Percentiles rank a stretch among this genome's conserved stretches.
Evolutionary conservation across 176 grass and related monocot species (phyloP).

Genomic region (Juncus effusus): DNA sequence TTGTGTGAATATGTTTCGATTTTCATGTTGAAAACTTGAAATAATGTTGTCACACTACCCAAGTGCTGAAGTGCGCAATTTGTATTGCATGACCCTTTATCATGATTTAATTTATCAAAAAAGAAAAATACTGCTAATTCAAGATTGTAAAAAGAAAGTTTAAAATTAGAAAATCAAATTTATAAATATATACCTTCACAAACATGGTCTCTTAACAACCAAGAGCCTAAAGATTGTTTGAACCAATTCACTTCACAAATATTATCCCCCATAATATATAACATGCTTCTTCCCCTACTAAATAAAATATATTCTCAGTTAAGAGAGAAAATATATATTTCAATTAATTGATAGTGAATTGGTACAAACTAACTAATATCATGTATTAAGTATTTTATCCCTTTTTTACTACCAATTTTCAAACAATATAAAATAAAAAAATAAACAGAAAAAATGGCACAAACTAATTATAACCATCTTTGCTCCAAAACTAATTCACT

Average conservation of each 20-base stretch:
- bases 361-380: no score
- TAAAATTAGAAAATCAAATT: no score
- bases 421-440: neutral
- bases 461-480: constrained; percentile 22
- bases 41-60: no score
- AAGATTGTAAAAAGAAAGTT: no score
- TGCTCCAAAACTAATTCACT: constrained; percentile 3
- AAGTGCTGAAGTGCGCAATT: no score
- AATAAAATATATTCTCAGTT: constrained; percentile 7
- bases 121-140: no score
- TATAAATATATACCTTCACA: constrained; percentile 58
- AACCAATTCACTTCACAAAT: constrained; percentile 93
- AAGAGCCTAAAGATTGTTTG: constrained; percentile 77
- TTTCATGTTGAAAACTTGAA: no score
- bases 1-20: no score
- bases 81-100: no score
- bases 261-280: constrained; percentile 53
- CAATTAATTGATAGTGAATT: neutral
- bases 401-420: neutral
- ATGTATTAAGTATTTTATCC: no score
- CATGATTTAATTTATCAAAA: no score
- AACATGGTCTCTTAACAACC: constrained; percentile 92
- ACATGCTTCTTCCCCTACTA: constrained; percentile 55
- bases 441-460: constrained; percentile 10
- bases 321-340: neutral